A percentile compares a stretch with the other conserved stretches of the same genome.
Evolutionary conservation across 164 flowering plant species (phyloP).

Genomic region (Tetracentron sinense): DNA sequence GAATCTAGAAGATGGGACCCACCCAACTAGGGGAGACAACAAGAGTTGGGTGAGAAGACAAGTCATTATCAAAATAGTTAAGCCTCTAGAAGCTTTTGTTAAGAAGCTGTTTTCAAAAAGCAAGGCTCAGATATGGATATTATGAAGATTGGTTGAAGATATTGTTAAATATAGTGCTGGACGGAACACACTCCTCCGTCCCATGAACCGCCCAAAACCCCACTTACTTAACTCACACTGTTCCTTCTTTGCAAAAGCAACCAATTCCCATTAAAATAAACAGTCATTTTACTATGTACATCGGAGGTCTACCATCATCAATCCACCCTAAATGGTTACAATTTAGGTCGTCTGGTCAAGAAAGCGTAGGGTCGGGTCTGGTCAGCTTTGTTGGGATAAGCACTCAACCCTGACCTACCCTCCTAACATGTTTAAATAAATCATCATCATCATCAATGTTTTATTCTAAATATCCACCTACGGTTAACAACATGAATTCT

Average conservation of each 20-base stretch:
- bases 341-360: too few relatives aligned
- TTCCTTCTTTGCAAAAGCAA: conserved; percentile 14
- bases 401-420: too few relatives aligned
- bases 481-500: too few relatives aligned
- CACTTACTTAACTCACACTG: conserved; percentile 12
- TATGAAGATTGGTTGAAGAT: conserved; percentile 15
- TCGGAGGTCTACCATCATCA: background rate
- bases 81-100: conserved; percentile 17
- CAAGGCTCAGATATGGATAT: conserved; percentile 6
- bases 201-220: conserved; percentile 25
- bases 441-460: too few relatives aligned
- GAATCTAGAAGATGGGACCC: background rate
- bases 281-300: background rate
- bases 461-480: too few relatives aligned
- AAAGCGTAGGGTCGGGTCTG: too few relatives aligned
- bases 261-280: background rate
- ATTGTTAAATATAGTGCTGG: conserved; percentile 12
- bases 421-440: too few relatives aligned
- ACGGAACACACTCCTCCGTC: conserved; percentile 11
- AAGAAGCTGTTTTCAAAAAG: background rate
- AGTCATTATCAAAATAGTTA: conserved; percentile 23
- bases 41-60: conserved; percentile 13
- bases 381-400: too few relatives aligned
- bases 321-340: too few relatives aligned
- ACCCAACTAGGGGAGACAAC: conserved; percentile 5